A percentile compares a stretch with the other conserved stretches of the same genome.
phyloP scores from a whole-genome alignment of 345 rosid genomes.

The Rhizophora apiculata region DNA sequence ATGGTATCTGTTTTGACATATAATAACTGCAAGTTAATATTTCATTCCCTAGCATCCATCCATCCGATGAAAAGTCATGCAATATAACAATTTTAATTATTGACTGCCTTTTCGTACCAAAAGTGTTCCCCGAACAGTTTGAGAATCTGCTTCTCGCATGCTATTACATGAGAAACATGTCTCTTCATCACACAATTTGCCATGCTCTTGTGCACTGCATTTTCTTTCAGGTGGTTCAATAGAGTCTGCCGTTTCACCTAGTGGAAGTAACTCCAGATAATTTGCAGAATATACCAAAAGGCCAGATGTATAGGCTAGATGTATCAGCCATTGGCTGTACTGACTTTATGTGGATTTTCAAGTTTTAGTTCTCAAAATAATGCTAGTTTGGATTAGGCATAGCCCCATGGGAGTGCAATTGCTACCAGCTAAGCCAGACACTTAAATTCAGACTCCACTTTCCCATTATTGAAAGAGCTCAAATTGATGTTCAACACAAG shows the following conservation, averaged over 20 bases:
- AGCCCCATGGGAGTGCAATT: background rate
- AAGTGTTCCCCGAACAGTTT: conserved; percentile 51
- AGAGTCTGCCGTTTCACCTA: conserved; percentile 47
- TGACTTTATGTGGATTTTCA: background rate
- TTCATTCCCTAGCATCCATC: background rate
- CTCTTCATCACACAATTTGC: conserved; percentile 23
- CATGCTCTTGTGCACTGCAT: conserved; percentile 31
- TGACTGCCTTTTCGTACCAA: conserved; percentile 38
- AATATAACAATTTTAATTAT: background rate
- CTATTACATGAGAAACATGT: conserved; percentile 41
- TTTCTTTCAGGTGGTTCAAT: conserved; percentile 23
- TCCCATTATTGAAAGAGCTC: no score
- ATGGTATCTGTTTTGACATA: conserved; percentile 50
- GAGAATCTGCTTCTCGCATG: conserved; percentile 20
- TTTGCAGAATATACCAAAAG: background rate
- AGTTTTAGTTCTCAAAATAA: background rate
- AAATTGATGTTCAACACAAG: no score
- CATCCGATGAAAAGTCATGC: background rate
- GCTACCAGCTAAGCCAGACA: background rate
- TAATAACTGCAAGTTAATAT: background rate
- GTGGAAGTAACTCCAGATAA: background rate
- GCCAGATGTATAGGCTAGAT: no score
- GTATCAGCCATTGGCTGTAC: background rate
- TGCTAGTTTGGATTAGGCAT: background rate
- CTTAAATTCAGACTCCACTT: background rate